Conservation (phyloP, 2,329 filamentous ascomycete species). For the Clarireedia sp. region DNA sequence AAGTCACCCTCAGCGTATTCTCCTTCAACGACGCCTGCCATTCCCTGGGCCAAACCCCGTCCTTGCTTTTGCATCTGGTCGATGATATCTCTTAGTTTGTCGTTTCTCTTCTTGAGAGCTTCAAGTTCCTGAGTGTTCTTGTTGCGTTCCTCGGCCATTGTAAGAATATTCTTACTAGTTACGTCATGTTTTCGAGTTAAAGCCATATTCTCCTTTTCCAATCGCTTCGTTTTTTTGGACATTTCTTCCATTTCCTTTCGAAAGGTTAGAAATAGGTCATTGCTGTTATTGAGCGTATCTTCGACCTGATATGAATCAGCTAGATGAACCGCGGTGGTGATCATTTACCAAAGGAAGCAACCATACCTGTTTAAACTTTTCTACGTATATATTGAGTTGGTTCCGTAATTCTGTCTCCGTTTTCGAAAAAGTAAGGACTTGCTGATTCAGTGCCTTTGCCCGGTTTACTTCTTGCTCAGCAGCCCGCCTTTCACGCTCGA, state of each 20-base stretch:
- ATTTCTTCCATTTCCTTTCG: constrained; percentile 99
- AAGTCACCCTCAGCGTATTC: constrained; percentile 48
- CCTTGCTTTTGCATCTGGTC: constrained; percentile 95
- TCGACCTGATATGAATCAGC: constrained; percentile 68
- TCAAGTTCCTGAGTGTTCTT: constrained; percentile 70
- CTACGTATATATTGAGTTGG: constrained; percentile 96
- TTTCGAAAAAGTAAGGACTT: constrained; percentile 92
- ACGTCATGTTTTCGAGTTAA: constrained; percentile 89
- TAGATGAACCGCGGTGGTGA: not conserved
- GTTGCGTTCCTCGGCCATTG: constrained; percentile 91
- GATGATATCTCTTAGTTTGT: constrained; percentile 89
- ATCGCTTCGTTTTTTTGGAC: constrained; percentile 95
- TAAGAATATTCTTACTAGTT: constrained; percentile 88
- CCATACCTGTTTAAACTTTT: constrained; percentile 98
- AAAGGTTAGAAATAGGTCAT: constrained; percentile 94
- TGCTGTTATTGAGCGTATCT: constrained; percentile 96
- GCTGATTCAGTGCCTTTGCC: constrained; percentile 76
- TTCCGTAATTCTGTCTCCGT: constrained; percentile 89
- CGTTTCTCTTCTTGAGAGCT: constrained; percentile 66
- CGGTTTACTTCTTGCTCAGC: constrained; percentile 75
- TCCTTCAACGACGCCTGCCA: constrained; percentile 51
- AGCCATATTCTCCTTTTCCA: constrained; percentile 92
- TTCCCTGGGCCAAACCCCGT: constrained; percentile 62
- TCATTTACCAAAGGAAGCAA: not conserved
- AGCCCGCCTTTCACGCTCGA: constrained; percentile 82